These are phyloP conservation scores for Porogramme epimiltina DNA, from an alignment of 1,284 basidiomycete species.

Conservation along the genomic window DNA sequence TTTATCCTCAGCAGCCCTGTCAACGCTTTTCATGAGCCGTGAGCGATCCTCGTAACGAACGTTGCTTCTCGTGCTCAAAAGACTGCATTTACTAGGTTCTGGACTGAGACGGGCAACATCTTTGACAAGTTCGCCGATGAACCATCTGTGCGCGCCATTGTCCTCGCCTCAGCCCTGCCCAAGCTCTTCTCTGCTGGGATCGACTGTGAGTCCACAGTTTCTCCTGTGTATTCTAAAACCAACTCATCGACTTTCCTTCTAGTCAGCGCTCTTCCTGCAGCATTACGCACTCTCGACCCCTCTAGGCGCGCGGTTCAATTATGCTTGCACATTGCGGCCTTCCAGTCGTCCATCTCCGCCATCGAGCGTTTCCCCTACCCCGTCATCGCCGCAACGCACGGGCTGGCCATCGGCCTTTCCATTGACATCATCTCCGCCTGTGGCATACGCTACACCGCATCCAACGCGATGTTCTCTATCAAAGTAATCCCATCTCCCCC, in stretches of 20 bases:
- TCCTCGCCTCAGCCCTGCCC: conserved; percentile 69
- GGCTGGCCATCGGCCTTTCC: conserved; percentile 75
- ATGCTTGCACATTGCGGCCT: conserved; percentile 55
- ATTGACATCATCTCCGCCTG: conserved; percentile 80
- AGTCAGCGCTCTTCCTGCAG: conserved; percentile 35
- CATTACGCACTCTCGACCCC: conserved; percentile 39
- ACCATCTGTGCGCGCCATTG: conserved; percentile 66
- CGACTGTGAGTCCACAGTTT: conserved; percentile 71
- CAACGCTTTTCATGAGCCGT: conserved; percentile 75
- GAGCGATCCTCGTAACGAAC: conserved; percentile 26
- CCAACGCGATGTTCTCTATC: conserved; percentile 71
- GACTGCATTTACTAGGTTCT: no score
- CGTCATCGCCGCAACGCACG: conserved; percentile 85
- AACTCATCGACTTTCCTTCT: no score
- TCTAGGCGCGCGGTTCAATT: conserved; percentile 57
- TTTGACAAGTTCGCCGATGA: conserved; percentile 62
- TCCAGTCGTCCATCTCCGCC: conserved; percentile 74
- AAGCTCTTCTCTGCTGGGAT: conserved; percentile 83
- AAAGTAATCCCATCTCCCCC: conserved; percentile 50
- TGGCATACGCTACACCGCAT: conserved; percentile 79
- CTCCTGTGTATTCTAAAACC: no score
- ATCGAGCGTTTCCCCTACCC: conserved; percentile 79
- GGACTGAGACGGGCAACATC: conserved; percentile 65
- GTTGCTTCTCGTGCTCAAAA: no score
- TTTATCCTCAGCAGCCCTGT: conserved; percentile 78